Evolutionary conservation across 1,139 yeast genomes (phyloP), one percentile per base, ranked within the genome.

Genomic region (Pichia terricola): DNA sequence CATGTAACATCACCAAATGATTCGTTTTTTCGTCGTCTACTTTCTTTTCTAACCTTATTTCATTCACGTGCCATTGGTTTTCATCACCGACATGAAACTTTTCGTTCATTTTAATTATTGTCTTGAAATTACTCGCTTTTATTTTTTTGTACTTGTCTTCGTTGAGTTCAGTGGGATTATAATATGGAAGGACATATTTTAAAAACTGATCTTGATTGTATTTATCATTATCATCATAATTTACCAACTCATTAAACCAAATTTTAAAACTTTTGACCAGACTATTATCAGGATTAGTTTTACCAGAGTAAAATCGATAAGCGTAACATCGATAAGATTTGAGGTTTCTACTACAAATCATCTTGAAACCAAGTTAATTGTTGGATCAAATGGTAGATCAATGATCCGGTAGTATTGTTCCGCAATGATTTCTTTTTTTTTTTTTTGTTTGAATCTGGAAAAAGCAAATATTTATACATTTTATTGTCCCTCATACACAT

Each of bases 1-100:
- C 98, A 59, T 91, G 98, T 16, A 91, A 57, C 55, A 91, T 69
- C 4, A 88, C 87, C 27, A 82, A 55, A 51, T 75, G 75, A 1
- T 58, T 53, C 1, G 30, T 32, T 3, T 36, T 40, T 4, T 33
- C 35, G 3, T 25, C 30, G 10, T 52, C 34, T 51, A 60, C 40
- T 50, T 58, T 41, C 28, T 45, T 45, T 34, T 49, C 55, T 34
- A 50, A 41, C 30, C 56, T 38, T 22, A 56, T 41, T 31, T 57
- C 61, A 41, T 55, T 55, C 22, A 56, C n/a, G 34, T 41, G 44
- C 51, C 51, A 48, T 37, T 50, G 50, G 27, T 40, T 34, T 16
- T 33, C 31, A 33, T 38, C 43, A 10, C 40, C 26, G 5, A 16
- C 28, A 6, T 39, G 25, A 16, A 16, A 16, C 22, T 16, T 16